Evolutionary conservation across 1,284 basidiomycete genomes (phyloP).

Genomic region (Porogramme epimiltina): DNA sequence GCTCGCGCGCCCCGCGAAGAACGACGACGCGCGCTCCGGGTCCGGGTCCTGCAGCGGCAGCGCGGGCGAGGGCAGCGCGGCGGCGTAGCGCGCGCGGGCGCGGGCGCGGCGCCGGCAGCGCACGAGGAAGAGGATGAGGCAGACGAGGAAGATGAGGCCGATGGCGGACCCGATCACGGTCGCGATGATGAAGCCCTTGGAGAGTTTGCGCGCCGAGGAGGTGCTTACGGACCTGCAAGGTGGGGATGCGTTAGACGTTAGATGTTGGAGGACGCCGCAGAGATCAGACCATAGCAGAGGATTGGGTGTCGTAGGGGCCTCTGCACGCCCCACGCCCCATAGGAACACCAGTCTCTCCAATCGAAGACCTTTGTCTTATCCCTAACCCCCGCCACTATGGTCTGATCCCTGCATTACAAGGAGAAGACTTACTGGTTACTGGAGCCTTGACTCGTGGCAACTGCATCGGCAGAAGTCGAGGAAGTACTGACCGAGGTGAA

Average conservation of each 20-base stretch:
- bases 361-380: too few relatives aligned
- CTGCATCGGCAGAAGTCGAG: too few relatives aligned
- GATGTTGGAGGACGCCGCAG: too few relatives aligned
- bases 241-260: too few relatives aligned
- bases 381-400: too few relatives aligned
- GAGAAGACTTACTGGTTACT: background rate
- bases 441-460: too few relatives aligned
- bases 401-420: too few relatives aligned
- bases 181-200: constrained; percentile 30
- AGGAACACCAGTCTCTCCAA: too few relatives aligned
- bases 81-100: background rate
- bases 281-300: too few relatives aligned
- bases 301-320: too few relatives aligned
- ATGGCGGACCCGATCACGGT: constrained; percentile 33
- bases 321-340: too few relatives aligned
- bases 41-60: constrained; percentile 44
- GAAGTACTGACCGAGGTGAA: too few relatives aligned
- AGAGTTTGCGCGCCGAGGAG: constrained; percentile 6
- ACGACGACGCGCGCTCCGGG: constrained; percentile 33
- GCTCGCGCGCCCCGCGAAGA: constrained; percentile 34
- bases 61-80: constrained; percentile 29
- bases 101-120: constrained; percentile 22
- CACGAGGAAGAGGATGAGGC: constrained; percentile 32
- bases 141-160: constrained; percentile 33
- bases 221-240: background rate